phyloP scores from a whole-genome alignment of 306 rosid genomes.

The Cyamopsis tetragonoloba region DNA sequence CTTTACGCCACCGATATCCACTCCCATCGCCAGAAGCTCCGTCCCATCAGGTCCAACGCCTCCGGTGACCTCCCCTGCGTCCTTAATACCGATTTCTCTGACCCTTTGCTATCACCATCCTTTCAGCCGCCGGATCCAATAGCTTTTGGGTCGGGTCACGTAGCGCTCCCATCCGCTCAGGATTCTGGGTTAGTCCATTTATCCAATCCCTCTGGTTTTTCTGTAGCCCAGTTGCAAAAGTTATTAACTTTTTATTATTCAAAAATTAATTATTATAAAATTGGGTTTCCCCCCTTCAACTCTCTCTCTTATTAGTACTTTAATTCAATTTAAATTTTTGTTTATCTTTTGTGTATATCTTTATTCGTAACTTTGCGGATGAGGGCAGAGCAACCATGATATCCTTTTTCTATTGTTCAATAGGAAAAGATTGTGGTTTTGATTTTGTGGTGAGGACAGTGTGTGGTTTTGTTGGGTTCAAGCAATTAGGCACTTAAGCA shows the following conservation, averaged over 20 bases:
- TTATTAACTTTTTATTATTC: not conserved
- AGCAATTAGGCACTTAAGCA: not conserved
- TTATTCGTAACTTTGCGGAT: not conserved
- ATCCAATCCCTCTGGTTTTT: not conserved
- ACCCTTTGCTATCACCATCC: not conserved
- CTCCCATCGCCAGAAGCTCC: slow-evolving; percentile 71
- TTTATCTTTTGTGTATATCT: not conserved
- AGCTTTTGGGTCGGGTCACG: slow-evolving; percentile 36
- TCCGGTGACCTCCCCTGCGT: not conserved
- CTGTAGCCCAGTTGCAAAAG: not conserved
- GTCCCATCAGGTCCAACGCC: slow-evolving; percentile 54
- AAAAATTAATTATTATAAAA: not conserved
- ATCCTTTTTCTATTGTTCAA: not conserved
- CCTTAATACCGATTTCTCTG: not conserved
- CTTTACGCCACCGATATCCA: slow-evolving; percentile 34
- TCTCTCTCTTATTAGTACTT: not conserved
- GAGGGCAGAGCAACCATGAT: slow-evolving; percentile 13
- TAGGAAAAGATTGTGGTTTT: not conserved
- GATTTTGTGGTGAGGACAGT: not conserved
- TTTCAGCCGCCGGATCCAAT: not conserved
- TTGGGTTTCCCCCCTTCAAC: not conserved
- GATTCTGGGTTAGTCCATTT: slow-evolving; percentile 48
- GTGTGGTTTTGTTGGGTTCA: slow-evolving; percentile 4
- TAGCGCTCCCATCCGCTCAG: not conserved
- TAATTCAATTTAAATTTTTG: slow-evolving; percentile 6